Evolutionary conservation across 2,329 filamentous ascomycete species (phyloP).

Genomic region (Mariannaea sp.): DNA sequence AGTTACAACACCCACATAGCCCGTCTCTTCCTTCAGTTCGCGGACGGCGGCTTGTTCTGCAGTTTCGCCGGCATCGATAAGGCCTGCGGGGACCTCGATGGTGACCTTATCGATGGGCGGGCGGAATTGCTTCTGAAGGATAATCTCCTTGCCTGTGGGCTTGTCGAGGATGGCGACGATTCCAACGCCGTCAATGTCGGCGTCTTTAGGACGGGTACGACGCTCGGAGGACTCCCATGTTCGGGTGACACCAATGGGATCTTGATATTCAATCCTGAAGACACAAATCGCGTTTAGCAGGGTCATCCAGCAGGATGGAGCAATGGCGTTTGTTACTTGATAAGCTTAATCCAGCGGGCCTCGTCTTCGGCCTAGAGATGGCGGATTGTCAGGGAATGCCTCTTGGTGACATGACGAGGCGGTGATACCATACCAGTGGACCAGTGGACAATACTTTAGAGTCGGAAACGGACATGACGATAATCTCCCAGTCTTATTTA

Average conservation of each 20-base stretch:
- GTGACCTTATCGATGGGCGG: constrained; percentile 63
- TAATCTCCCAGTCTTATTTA: not conserved
- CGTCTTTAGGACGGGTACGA: constrained; percentile 64
- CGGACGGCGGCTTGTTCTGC: constrained; percentile 65
- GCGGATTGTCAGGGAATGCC: not conserved
- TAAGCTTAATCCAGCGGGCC: constrained; percentile 64
- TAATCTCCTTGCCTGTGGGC: constrained; percentile 56
- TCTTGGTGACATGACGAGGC: not conserved
- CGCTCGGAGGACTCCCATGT: constrained; percentile 77
- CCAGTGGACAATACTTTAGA: constrained; percentile 51
- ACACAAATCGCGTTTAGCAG: constrained; percentile 3
- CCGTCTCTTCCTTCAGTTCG: constrained; percentile 70
- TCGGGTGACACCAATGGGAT: constrained; percentile 61
- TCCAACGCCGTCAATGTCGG: constrained; percentile 72
- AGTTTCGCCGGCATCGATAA: constrained; percentile 66
- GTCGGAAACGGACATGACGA: constrained; percentile 48
- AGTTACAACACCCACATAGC: constrained; percentile 61
- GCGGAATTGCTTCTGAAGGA: constrained; percentile 71
- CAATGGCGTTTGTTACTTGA: constrained; percentile 50
- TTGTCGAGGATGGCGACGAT: constrained; percentile 71
- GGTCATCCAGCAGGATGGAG: not conserved
- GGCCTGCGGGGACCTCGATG: constrained; percentile 68
- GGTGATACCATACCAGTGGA: constrained; percentile 47
- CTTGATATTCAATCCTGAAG: constrained; percentile 64
- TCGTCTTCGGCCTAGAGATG: constrained; percentile 52